phyloP scores from a whole-genome alignment of 352 stramenopile genomes.

The Phytophthora ohioensis region DNA sequence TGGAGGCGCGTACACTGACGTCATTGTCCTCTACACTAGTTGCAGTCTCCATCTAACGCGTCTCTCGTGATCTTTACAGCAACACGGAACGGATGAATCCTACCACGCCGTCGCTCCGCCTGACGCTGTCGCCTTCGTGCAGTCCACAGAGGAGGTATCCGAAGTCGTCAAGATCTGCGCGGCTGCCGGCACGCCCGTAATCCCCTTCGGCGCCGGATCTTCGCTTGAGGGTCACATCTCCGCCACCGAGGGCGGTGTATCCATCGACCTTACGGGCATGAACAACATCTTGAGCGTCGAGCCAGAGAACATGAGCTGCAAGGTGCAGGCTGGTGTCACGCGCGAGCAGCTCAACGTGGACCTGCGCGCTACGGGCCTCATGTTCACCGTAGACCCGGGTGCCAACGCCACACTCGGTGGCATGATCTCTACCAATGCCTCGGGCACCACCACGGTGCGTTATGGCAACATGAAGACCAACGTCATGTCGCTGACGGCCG shows the following conservation, averaged over 20 bases:
- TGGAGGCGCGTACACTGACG: conserved; percentile 48
- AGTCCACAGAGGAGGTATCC: conserved; percentile 89
- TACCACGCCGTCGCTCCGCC: conserved; percentile 89
- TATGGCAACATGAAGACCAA: conserved; percentile 98
- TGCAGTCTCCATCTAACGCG: not conserved
- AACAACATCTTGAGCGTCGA: conserved; percentile 79
- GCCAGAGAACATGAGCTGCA: conserved; percentile 90
- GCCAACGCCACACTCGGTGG: conserved; percentile 96
- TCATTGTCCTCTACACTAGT: not conserved
- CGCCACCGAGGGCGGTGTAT: conserved; percentile 89
- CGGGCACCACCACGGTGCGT: conserved; percentile 89
- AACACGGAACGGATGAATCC: conserved; percentile 93
- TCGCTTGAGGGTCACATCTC: conserved; percentile 97
- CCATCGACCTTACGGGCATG: conserved; percentile 91
- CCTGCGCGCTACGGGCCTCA: conserved; percentile 89
- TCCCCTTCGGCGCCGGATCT: conserved; percentile 94
- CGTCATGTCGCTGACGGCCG: conserved; percentile 93
- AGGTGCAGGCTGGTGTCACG: conserved; percentile 95
- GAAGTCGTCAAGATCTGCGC: conserved; percentile 93
- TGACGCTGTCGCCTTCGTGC: conserved; percentile 88
- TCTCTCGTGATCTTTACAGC: conserved; percentile 37
- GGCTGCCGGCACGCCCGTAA: conserved; percentile 87
- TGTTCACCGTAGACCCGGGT: conserved; percentile 98
- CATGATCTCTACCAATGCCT: conserved; percentile 95
- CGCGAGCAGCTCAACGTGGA: conserved; percentile 92